Base-by-base conservation (phyloP, 2,329 filamentous ascomycete genomes). In the Paraconiothyrium brasiliense region DNA sequence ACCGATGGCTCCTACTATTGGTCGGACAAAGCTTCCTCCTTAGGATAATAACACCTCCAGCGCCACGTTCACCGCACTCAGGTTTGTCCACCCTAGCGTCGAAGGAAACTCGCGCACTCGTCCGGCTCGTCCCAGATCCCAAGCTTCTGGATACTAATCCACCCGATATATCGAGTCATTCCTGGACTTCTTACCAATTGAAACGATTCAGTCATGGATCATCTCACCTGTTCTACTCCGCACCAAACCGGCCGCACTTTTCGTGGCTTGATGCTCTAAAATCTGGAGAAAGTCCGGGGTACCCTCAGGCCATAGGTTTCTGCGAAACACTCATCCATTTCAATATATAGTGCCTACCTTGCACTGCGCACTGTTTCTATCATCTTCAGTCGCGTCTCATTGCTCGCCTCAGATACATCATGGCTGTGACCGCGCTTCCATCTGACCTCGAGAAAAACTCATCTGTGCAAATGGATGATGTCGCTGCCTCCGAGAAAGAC, bases 221-320 rank as follows among this genome's bases (percentile, higher is more conserved):
- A 6, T 34, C 9, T 35, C 35, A 5, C 13, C 14, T 14, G 16
- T 24, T 35, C 6, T 46, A 44, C 52, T 46, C 52, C 52, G 39
- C 52, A 47, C 20, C 20, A 16, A n/a, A 24, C 51, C 11, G 50
- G 35, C 46, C 27, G 51, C 20, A 49, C 24, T 41, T 52, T 47
- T 34, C 54, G 11, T 55, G 34, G 16, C 32, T 46, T 39, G 43
- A 30, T 10, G 20, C 30, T 24, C 22, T 41, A 35, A 60, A 54
- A 55, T 67, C 61, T 67, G 68, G 69, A 66, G 69, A 65, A 72
- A 71, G 64, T 68, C 69, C 62, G 68, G 69, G 63, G 63, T 57
- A 34, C 4, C 34, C 34, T n/a, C 22, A 52, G 27, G 50, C 13
- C 20, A 32, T 27, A 30, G 57, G 65, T 47, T 61, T 64, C 67